A percentile compares a stretch with the other conserved stretches of the same genome.
phyloP scores from a whole-genome alignment of 2,329 filamentous ascomycete species.

The Xylariaceae sp. region DNA sequence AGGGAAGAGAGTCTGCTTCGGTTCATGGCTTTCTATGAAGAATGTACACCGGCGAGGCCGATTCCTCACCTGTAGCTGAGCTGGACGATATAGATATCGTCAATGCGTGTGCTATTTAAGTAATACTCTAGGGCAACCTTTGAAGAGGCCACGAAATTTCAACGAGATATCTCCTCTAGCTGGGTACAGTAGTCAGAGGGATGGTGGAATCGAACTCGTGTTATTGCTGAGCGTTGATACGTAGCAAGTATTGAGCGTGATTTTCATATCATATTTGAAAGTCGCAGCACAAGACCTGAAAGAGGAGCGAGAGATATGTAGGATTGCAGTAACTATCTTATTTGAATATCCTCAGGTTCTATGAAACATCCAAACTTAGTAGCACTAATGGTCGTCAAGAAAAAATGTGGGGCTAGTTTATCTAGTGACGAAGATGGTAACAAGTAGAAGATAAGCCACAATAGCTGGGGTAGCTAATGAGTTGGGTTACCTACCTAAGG shows the following conservation, averaged over 20 bases:
- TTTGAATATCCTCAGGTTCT: background rate
- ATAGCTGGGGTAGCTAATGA: too few relatives aligned
- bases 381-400: too few relatives aligned
- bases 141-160: background rate
- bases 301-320: background rate
- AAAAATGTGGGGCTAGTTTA: too few relatives aligned
- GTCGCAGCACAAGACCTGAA: too few relatives aligned
- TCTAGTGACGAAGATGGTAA: too few relatives aligned
- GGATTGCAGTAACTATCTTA: background rate
- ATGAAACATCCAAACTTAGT: background rate
- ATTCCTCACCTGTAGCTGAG: background rate
- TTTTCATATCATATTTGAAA: background rate
- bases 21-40: conserved; percentile 4
- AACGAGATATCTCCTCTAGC: background rate
- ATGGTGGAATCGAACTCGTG: background rate
- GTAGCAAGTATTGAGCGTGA: background rate
- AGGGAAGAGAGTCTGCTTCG: conserved; percentile 1
- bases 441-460: too few relatives aligned
- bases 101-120: background rate
- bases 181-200: background rate
- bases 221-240: background rate
- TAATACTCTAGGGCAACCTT: background rate
- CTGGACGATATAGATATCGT: background rate
- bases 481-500: too few relatives aligned
- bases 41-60: background rate